These are phyloP conservation scores for Cokeromyces recurvatus DNA, from an alignment of 371 early-diverging fungal species.

Conservation along the genomic window DNA sequence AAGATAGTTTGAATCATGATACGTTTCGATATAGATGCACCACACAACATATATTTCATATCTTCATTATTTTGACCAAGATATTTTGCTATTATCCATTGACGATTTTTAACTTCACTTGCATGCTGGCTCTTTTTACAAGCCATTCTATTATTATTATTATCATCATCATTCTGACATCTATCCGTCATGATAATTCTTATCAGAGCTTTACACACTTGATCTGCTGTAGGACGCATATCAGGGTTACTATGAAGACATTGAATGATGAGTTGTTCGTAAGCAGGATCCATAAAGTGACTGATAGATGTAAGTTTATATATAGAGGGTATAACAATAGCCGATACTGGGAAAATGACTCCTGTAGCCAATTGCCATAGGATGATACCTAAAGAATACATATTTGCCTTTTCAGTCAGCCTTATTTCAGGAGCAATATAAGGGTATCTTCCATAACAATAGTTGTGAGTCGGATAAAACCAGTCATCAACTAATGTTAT, in stretches of 20 bases:
- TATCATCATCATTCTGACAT: no score
- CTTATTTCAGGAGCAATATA: constrained; percentile 38
- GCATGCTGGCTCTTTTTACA: background rate
- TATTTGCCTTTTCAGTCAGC: constrained; percentile 22
- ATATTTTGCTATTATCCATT: constrained; percentile 2
- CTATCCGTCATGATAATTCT: constrained; percentile 2
- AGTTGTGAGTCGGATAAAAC: background rate
- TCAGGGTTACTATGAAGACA: constrained; percentile 4
- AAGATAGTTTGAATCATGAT: constrained; percentile 7
- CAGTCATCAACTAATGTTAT: constrained; percentile 6
- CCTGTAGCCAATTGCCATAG: constrained; percentile 44
- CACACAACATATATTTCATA: constrained; percentile 4
- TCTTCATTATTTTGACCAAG: background rate
- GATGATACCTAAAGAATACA: constrained; percentile 39
- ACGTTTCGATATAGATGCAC: constrained; percentile 14
- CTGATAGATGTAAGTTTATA: constrained; percentile 23
- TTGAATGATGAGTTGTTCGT: background rate
- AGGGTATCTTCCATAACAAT: constrained; percentile 31
- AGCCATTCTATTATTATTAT: no score
- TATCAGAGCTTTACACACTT: constrained; percentile 10
- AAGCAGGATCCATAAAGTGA: background rate
- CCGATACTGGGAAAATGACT: constrained; percentile 33
- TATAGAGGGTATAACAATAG: constrained; percentile 18
- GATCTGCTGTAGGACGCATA: constrained; percentile 5
- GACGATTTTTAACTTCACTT: background rate